These are phyloP conservation scores for Kodamaea anthophila DNA, from an alignment of 1,139 yeast species.

Conservation along the genomic window DNA sequence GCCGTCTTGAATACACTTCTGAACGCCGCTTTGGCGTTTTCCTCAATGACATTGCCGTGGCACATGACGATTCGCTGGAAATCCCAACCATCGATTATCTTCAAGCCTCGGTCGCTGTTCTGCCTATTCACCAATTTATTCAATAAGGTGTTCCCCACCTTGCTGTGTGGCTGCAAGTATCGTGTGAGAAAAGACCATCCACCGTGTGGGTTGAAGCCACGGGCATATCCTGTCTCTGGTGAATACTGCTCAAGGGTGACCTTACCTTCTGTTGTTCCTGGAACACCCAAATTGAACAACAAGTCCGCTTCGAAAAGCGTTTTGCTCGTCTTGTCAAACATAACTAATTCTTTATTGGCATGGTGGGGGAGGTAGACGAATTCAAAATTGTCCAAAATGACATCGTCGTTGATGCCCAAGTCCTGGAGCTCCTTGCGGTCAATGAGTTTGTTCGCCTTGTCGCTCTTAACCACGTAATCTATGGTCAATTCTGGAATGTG, in stretches of 20 bases:
- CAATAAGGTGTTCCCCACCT: conserved; percentile 20
- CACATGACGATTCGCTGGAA: conserved; percentile 19
- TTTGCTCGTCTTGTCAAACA: conserved; percentile 16
- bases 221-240: conserved; percentile 15
- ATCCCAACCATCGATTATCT: conserved; percentile 18
- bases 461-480: conserved; percentile 25
- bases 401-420: conserved; percentile 17
- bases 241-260: conserved; percentile 20
- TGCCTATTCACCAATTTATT: conserved; percentile 19
- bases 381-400: conserved; percentile 17
- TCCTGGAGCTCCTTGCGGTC: conserved; percentile 16
- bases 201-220: conserved; percentile 15
- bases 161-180: conserved; percentile 18
- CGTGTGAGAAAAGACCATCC: conserved; percentile 19
- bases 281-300: conserved; percentile 17
- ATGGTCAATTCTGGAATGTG: conserved; percentile 19
- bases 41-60: conserved; percentile 20
- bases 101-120: conserved; percentile 14
- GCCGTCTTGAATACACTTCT: conserved; percentile 13
- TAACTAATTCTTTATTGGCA: conserved; percentile 19
- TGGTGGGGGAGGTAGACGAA: conserved; percentile 21
- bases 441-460: conserved; percentile 14
- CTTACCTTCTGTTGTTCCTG: conserved; percentile 10
- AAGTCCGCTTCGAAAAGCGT: conserved; percentile 21
- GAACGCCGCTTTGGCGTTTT: conserved; percentile 16